Percentiles rank a stretch among this genome's conserved stretches.
Conservation (phyloP, 208 protist genomes). For the Acanthamoeba healyi region DNA sequence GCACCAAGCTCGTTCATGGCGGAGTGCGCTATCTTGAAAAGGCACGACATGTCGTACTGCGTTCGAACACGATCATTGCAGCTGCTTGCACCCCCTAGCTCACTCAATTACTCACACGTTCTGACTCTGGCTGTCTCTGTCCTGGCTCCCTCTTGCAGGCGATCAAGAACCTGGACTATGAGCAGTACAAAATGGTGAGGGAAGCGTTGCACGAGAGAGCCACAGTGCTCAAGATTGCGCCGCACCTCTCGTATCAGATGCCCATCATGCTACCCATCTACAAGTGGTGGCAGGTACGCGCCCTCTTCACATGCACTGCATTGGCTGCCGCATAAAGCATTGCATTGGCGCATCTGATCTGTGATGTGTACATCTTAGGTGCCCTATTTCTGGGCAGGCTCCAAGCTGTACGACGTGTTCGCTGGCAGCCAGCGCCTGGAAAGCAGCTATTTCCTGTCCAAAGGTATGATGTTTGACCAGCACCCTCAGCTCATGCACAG, state of each 20-base stretch:
- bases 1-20: constrained; percentile 98
- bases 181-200: constrained; percentile 94
- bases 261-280: constrained; percentile 88
- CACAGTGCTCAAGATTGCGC: constrained; percentile 95
- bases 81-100: too few species aligned
- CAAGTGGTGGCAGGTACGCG: not conserved
- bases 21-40: constrained; percentile 82
- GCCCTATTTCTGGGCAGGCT: constrained; percentile 23
- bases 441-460: constrained; percentile 44
- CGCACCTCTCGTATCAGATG: constrained; percentile 94
- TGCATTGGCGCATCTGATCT: too few species aligned
- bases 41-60: too few species aligned
- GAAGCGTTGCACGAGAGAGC: constrained; percentile 95
- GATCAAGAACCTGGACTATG: constrained; percentile 88
- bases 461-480: not conserved
- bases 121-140: not conserved
- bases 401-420: constrained; percentile 33
- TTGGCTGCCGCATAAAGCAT: too few species aligned
- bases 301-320: too few species aligned
- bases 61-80: too few species aligned
- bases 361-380: too few species aligned
- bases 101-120: too few species aligned
- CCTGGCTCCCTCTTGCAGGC: constrained; percentile 91
- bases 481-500: not conserved
- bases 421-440: constrained; percentile 29